These are phyloP conservation scores for Brassica cretica DNA, from an alignment of 345 rosid species.

Conservation along the genomic window DNA sequence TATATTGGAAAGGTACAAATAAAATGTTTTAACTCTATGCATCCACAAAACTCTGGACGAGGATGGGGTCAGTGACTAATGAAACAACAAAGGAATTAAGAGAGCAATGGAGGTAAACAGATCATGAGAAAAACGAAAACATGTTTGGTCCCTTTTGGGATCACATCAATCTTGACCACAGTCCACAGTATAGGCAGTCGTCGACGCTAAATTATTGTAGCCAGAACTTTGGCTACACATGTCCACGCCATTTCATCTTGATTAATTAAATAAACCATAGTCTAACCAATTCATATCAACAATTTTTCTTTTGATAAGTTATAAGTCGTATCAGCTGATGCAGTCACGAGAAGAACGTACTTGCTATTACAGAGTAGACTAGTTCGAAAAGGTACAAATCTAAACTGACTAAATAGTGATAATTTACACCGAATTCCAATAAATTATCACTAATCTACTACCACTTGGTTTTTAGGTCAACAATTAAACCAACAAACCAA, in stretches of 20 bases:
- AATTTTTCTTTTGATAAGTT: no score
- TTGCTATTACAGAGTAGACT: no score
- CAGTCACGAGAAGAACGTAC: no score
- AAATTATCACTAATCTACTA: no score
- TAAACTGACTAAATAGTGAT: no score
- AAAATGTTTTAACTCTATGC: neutral
- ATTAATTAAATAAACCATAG: neutral
- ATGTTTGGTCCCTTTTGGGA: slow-evolving; percentile 22
- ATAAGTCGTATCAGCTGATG: no score
- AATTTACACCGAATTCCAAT: no score
- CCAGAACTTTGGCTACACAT: neutral
- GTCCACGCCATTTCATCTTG: slow-evolving; percentile 9
- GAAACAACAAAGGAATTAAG: slow-evolving; percentile 15
- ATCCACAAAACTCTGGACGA: neutral
- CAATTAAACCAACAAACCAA: neutral
- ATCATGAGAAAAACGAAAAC: slow-evolving; percentile 4
- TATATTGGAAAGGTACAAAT: neutral
- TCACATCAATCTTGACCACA: slow-evolving; percentile 36
- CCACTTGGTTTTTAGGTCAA: no score
- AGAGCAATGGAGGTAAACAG: slow-evolving; percentile 9
- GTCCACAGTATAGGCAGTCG: neutral
- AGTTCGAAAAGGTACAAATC: no score
- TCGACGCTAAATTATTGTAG: slow-evolving; percentile 3
- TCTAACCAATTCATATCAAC: no score
- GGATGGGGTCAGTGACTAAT: slow-evolving; percentile 17